Percentiles rank a stretch among this genome's conserved stretches.
Evolutionary conservation across 1,284 basidiomycete species (phyloP).

Genomic region (Fomes fomentarius): DNA sequence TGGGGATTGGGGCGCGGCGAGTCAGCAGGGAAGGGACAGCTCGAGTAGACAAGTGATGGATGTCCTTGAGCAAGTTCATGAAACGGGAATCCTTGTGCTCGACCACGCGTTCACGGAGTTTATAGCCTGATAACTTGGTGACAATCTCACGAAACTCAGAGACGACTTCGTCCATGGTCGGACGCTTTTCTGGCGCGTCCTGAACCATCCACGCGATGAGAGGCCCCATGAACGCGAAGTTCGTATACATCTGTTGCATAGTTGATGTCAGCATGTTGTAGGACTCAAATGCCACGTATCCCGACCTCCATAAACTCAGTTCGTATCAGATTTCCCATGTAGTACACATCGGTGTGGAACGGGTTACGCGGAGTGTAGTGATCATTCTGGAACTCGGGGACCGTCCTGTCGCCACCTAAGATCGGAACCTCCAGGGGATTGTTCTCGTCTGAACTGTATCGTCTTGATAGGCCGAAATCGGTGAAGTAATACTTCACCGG

Average conservation of each 20-base stretch:
- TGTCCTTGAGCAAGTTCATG: background rate
- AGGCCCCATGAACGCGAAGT: conserved; percentile 35
- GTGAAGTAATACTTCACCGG: conserved; percentile 34
- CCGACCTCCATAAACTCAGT: conserved; percentile 24
- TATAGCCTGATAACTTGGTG: background rate
- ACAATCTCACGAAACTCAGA: conserved; percentile 1
- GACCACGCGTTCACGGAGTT: conserved; percentile 12
- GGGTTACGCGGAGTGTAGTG: background rate
- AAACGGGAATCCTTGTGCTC: conserved; percentile 1
- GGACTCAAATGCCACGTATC: too few species aligned
- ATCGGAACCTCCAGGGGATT: conserved; percentile 15
- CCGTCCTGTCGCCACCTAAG: conserved; percentile 8
- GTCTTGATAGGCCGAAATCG: conserved; percentile 40
- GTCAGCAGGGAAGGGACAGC: background rate
- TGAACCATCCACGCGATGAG: conserved; percentile 36
- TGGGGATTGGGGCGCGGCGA: background rate
- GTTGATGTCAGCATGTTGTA: background rate
- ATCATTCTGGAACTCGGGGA: conserved; percentile 17
- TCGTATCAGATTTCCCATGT: conserved; percentile 27
- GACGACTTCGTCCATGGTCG: conserved; percentile 17
- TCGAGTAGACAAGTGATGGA: background rate
- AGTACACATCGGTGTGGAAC: conserved; percentile 19
- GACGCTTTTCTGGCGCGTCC: conserved; percentile 32
- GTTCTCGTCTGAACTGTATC: conserved; percentile 9
- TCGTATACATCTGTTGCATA: conserved; percentile 1